Base-by-base conservation (phyloP, 768 basidiomycete species). In the Podaxis carcinomalis region DNA sequence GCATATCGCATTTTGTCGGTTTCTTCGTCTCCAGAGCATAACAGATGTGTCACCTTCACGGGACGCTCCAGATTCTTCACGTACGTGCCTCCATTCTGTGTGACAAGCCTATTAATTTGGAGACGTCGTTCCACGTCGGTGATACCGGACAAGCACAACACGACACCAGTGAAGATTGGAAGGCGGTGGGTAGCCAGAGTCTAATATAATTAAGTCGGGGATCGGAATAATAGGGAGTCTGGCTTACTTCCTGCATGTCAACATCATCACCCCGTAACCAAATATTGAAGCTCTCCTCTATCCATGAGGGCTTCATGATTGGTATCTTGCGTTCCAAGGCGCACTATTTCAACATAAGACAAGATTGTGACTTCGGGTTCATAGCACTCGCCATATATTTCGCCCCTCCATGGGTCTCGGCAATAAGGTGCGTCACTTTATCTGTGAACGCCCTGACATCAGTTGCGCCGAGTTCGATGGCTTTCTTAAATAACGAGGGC, bases 261-360 rank as follows among this genome's bases (percentile, higher is more conserved):
- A 95, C 83, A 63, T 93, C 91, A 65, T 90, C 91, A 0, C 93
- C 95, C 49, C 78, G 77, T 16, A 90, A 74, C 93, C 93, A 96
- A 27, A 84, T 73, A 1, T 82, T 73, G 73, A 94, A 86, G 63
- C 82, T 82, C 3, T 88, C 87, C 0, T 74, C 72, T 25, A 98
- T 83, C 94, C 93, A 98, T 0, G 84, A 81, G 0, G 91, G 86
- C 32, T 75, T 75, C 67, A 96, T 78, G 58, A 97, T 90, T 0
- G 92, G 92, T 49, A 95, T 83, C 59, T 87, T 83, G 51, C 87
- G 82, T 69, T 90, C 85, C 21, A 97, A 69, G 0, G 95, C 93
- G 66, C 90, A 95, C 93, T 96, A 61, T 25, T 27, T 13, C n/a
- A 49, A 4, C 6, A 35, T 63, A 37, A 51, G 40, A 59, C 61